A percentile compares a stretch with the other conserved stretches of the same genome.
Evolutionary conservation across 345 rosid genomes (phyloP).

Genomic region (Erysimum cheiranthoides): DNA sequence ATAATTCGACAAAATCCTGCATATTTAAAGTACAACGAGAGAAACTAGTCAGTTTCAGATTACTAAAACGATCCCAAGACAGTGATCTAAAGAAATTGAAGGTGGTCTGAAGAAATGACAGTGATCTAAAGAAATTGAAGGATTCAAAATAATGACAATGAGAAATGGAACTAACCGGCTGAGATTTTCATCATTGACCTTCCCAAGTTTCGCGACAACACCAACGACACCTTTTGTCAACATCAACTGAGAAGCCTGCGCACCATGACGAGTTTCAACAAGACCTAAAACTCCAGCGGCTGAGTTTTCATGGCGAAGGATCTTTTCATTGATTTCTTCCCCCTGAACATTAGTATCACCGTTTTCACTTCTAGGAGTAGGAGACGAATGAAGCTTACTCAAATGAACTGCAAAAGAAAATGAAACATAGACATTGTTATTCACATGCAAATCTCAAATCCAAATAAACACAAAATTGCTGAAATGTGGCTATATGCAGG

Average conservation of each 20-base stretch:
- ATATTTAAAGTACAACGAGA: constrained; percentile 21
- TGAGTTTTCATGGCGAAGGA: constrained; percentile 60
- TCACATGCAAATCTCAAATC: background rate
- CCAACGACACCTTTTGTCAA: constrained; percentile 70
- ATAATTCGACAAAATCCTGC: constrained; percentile 79
- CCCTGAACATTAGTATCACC: constrained; percentile 49
- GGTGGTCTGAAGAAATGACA: no score
- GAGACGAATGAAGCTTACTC: constrained; percentile 59
- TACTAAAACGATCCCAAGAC: background rate
- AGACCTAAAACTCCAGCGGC: constrained; percentile 80
- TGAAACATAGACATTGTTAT: background rate
- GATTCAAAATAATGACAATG: background rate
- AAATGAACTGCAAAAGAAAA: constrained; percentile 57
- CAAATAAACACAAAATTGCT: background rate
- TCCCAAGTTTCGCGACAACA: constrained; percentile 82
- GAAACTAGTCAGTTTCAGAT: constrained; percentile 26
- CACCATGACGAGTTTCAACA: constrained; percentile 52
- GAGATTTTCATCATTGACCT: constrained; percentile 74
- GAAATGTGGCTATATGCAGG: background rate
- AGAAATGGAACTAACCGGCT: constrained; percentile 63
- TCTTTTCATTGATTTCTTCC: constrained; percentile 62
- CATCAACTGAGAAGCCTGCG: constrained; percentile 53
- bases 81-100: background rate
- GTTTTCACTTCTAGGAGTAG: constrained; percentile 42
- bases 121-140: background rate